Base-by-base conservation (phyloP, 768 basidiomycete genomes). In the Suillus ampliporus region DNA sequence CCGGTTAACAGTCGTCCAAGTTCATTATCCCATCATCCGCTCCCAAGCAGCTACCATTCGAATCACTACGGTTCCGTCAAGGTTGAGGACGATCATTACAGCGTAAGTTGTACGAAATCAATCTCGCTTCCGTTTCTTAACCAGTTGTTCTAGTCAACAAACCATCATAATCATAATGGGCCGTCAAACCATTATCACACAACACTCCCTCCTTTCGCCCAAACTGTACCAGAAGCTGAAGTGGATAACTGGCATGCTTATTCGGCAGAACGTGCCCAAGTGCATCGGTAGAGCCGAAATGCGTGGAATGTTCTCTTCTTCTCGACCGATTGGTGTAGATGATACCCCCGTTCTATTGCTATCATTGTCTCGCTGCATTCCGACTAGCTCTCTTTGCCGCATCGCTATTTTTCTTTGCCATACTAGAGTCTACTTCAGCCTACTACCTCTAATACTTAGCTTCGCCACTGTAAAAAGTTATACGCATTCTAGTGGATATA, bases 181-280 rank as follows among this genome's bases (percentile, higher is more conserved):
- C 71, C 73, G 37, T 74, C 79, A 5, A 76, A 74, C 43, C 77
- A 82, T 68, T 80, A 84, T 72, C 74, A 75, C 28, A 74, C 75
- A 0, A 74, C 83, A 48, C 68, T 86, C 53, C 81, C 82, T 8
- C 77, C 84, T 0, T 86, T 85, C 65, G 76, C 84, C 47, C 80
- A 82, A 68, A 75, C 77, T 19, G 73, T 75, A 1, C 68, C 76
- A 34, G 68, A 78, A 31, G 76, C 78, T 40, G 80, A 79, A 59
- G 81, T 88, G 73, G 85, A 88, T 73, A 80, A 70, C 46, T 90
- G 89, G 89, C 85, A 89, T 65, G 71, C 79, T 6, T 89, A 89
- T 61, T 87, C 88, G 52, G 85, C 88, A 41, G 88, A 89, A 72
- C 85, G 89, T 38, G 80, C 82, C 9, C 85, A 84, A 64, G 76